These are phyloP conservation scores for Vitis vinifera DNA, from an alignment of 164 flowering plant genomes.

Conservation along the genomic window DNA sequence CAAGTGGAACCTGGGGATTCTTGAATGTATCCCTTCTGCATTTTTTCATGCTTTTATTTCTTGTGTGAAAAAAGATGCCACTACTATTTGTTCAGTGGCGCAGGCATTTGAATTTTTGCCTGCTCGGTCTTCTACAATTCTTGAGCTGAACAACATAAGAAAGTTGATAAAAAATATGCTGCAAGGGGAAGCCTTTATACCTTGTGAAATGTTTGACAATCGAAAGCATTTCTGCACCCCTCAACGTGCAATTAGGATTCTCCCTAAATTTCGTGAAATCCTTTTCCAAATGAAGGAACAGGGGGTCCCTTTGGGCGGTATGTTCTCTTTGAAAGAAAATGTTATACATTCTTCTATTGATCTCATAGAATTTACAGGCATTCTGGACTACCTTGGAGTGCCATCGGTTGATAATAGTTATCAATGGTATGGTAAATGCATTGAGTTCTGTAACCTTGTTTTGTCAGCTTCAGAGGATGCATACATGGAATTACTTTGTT, in stretches of 20 bases:
- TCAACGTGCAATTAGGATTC: conserved; percentile 6
- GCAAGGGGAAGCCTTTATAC: conserved; percentile 6
- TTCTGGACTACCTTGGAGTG: conserved; percentile 23
- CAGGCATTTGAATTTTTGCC: conserved; percentile 23
- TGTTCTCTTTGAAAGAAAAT: conserved; percentile 5
- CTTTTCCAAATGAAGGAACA: conserved; percentile 6
- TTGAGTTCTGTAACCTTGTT: conserved; percentile 11
- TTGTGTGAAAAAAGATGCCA: conserved; percentile 10
- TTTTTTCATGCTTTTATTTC: conserved; percentile 29
- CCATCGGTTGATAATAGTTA: not conserved
- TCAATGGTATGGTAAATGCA: conserved; percentile 17
- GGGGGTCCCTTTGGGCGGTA: not conserved
- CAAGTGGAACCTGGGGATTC: conserved; percentile 31
- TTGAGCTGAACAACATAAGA: conserved; percentile 19
- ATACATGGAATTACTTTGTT: conserved; percentile 24
- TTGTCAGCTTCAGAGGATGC: conserved; percentile 14
- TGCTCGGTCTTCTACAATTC: conserved; percentile 8
- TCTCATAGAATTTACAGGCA: conserved; percentile 3
- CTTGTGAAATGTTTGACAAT: conserved; percentile 10
- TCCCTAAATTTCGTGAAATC: conserved; percentile 10
- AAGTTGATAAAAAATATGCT: conserved; percentile 12
- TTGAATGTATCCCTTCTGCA: conserved; percentile 25
- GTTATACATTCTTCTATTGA: conserved; percentile 17
- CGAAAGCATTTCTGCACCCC: conserved; percentile 6
- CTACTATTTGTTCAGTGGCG: conserved; percentile 6